Evolutionary conservation across 192 early-diverging fungal genomes (phyloP), one percentile per base, ranked within the genome.

Genomic region (Cladochytrium replicatum): DNA sequence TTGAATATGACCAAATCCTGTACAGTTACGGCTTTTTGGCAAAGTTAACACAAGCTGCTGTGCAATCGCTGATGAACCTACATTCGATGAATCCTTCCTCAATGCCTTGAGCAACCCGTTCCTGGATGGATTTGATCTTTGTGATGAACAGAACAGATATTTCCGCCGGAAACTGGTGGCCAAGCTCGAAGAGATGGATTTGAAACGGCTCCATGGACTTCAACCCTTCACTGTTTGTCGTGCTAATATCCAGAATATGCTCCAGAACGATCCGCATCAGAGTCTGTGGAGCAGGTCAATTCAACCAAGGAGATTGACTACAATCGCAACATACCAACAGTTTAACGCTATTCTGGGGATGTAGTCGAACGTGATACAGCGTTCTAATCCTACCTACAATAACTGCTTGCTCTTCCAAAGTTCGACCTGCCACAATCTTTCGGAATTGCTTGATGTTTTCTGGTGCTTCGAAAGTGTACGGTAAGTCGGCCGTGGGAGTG

Each of bases 391-490:
- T 86, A 43, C 83, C 68, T 21, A 93, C 60, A 11, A 96, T 80
- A 0, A 74, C 74, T 4, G 78, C 59, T 29, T 86, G 77, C 44
- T 92, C 88, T 28, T 82, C 76, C 0, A 79, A 41, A 0, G 65
- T 63, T 28, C 85, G 75, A 32, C 64, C 68, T 21, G 79, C 58
- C 5, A 90, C 57, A 13, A 93, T 68, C 38, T 63, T 55, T 27
- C 82, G 52, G 48, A 93, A 87, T 30, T 87, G 71, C 15, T 61
- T 65, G 44, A 86, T 81, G 28, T 78, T 73, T 3, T 63, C 65
- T 1, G 95, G 95, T 25, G 87, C 89, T 0, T 70, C 54, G 57
- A 94, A 95, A 8, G 85, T 91, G 58, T 71, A 96, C 1, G 90
- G 88, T 37, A 94, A 51, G 49, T 86, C 84, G 5, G 56, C 68